Conservation (phyloP, 306 rosid genomes). For the Cicer chorassanicum region DNA sequence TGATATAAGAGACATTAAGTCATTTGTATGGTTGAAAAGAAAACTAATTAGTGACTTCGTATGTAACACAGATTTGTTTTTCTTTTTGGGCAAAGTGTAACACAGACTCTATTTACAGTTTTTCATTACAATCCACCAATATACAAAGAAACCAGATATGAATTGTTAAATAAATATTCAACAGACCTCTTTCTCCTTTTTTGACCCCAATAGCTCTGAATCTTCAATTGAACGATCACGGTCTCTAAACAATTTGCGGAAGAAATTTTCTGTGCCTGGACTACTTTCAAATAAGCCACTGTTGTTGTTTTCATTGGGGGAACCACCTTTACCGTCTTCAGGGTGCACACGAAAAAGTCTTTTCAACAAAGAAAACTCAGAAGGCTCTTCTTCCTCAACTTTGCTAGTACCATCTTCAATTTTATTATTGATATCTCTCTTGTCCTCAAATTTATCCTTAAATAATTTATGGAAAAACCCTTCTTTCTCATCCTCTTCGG, state of each 20-base stretch:
- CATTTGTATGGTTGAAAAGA: conserved; percentile 30
- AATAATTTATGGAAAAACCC: conserved; percentile 81
- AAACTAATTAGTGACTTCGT: conserved; percentile 2
- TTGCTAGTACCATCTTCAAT: conserved; percentile 68
- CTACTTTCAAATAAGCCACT: conserved; percentile 73
- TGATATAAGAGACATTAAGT: conserved; percentile 12
- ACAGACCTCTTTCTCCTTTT: conserved; percentile 80
- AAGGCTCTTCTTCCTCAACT: conserved; percentile 79
- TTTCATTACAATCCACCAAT: conserved; percentile 17
- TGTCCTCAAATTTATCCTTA: conserved; percentile 81
- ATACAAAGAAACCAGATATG: conserved; percentile 34
- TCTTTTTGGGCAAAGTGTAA: neutral
- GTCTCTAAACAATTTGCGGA: conserved; percentile 87
- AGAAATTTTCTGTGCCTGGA: conserved; percentile 85
- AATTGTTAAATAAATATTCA: conserved; percentile 29
- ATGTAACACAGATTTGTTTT: neutral
- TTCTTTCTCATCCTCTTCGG: conserved; percentile 85
- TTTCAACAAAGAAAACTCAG: conserved; percentile 80
- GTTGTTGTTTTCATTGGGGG: conserved; percentile 57
- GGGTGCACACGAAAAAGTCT: conserved; percentile 92
- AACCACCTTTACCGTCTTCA: conserved; percentile 69
- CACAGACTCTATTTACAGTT: neutral
- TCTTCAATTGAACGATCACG: conserved; percentile 91
- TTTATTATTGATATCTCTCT: conserved; percentile 70
- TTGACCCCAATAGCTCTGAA: conserved; percentile 82